Evolutionary conservation across 371 early-diverging fungal species (phyloP), one percentile per base, ranked within the genome.

Genomic region (Parasitella parasitica): DNA sequence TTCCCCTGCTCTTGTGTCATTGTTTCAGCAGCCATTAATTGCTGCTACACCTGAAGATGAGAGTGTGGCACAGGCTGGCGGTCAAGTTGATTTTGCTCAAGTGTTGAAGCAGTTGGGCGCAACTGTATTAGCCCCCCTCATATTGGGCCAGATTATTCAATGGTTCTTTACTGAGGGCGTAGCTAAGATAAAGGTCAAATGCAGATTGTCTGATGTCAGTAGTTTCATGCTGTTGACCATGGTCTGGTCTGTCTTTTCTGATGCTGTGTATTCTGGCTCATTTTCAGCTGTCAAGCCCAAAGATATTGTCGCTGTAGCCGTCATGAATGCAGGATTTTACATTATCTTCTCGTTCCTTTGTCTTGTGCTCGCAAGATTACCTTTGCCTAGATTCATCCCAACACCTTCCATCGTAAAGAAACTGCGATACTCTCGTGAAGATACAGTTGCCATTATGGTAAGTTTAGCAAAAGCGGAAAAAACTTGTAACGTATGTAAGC

Each of bases 191-290:
- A 77, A 80, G 54, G 78, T 63, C 13, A 78, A 73, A 54, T 77
- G 82, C 28, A 84, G 84, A 28, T 69, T 89, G 51, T 77, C 86
- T 0, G 83, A 84, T 30, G 59, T 90, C 41, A 89, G 87, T 64
- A 80, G 80, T 49, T 54, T 78, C 16, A 74, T 85, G 64, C 72
- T 91, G 1, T 67, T 91, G 64, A 76, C 87, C 43, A 80, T 91
- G 59, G 90, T 91, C 11, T 90, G 88, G 89, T 82, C 84, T 18
- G 87, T 89, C 13, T 91, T 90, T 64, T 86, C 87, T 59, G 89
- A 91, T 70, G 87, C 90, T 1, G 86, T 91, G 41, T 57, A 82
- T 55, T 73, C 84, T 35, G 70, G 86, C 15, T 82, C 86, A 1
- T 85, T 81, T 54, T 59, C 78, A 1, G 64, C 76, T 15, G 79